Base-by-base conservation (phyloP, 129 eudicot species). In the Centella asiatica region DNA sequence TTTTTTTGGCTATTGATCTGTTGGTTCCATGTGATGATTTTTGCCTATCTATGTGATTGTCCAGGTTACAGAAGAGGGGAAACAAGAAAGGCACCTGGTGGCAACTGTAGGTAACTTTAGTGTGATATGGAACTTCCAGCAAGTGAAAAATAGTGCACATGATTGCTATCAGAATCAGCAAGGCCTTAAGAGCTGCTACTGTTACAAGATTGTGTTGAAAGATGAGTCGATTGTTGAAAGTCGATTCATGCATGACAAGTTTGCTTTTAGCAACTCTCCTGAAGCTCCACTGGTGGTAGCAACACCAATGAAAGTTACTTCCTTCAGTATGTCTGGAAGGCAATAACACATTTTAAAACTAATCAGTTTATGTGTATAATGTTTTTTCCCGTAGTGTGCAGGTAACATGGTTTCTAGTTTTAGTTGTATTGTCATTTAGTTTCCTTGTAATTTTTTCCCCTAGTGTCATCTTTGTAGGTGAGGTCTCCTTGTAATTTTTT, bases 151-250 rank as follows among this genome's bases (percentile, higher is more conserved):
- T 78, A 87, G 98, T 59, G 88, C 79, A 15, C 96, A 92, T 58
- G 83, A 84, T 32, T 92, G 98, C 56, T 92, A 81, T 78, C 76
- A 74, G 71, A 84, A 79, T 57, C 98, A 81, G 51, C 95, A 90
- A 77, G 98, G 98, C 23, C 81, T 90, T 9, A 90, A 90, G 88
- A 90, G 98, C 83, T 90, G 98, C 76, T 90, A 90, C 42, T 87
- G 98, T 48, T 90, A 90, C 64, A 90, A 84, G 65, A 78, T 90
- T 44, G 95, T 86, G 67, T 50, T 84, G 54, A 90, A 76, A 75
- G 95, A 90, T 20, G 98, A 90, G 66, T 90, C 98, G 18, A 87
- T 92, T 17, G 74, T 92, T 1, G 94, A 92, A 51, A 92, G 95
- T 26, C 83, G 85, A n/a, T 92, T 92, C 66, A 87, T 92, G 98